Percentiles rank a stretch among this genome's conserved stretches.
These are phyloP conservation scores for Aspergillus hancockii DNA, from an alignment of 495 filamentous ascomycete species.

Conservation along the genomic window DNA sequence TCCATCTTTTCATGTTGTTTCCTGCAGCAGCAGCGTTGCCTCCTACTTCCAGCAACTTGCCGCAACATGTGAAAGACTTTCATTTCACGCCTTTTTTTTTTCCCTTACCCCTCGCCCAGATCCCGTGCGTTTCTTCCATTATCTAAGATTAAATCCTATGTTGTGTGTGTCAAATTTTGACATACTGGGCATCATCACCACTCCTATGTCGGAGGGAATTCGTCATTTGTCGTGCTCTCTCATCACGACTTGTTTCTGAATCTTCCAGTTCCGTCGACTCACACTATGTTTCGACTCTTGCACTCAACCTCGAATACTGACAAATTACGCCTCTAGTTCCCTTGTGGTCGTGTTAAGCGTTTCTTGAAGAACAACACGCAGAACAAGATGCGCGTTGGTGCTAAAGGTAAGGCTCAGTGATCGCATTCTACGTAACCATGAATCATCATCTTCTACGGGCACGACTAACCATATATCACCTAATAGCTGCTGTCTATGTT, in stretches of 20 bases:
- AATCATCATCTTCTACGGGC: neutral
- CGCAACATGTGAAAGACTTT: neutral
- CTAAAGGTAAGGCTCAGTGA: slow-evolving; percentile 62
- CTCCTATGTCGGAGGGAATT: neutral
- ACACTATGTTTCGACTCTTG: neutral
- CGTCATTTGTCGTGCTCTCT: neutral
- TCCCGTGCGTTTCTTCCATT: neutral
- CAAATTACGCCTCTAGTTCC: slow-evolving; percentile 64
- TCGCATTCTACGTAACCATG: slow-evolving; percentile 1
- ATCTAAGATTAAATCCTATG: neutral
- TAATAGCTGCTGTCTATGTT: slow-evolving; percentile 87
- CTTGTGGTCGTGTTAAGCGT: slow-evolving; percentile 99
- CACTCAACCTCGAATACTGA: neutral
- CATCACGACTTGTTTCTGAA: neutral
- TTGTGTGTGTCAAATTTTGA: neutral
- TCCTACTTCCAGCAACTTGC: slow-evolving; percentile 1
- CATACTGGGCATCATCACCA: neutral
- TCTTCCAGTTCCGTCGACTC: neutral
- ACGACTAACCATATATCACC: slow-evolving; percentile 13
- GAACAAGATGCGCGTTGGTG: slow-evolving; percentile 99
- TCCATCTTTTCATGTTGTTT: slow-evolving; percentile 11
- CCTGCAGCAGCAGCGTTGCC: slow-evolving; percentile 3
- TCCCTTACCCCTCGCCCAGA: neutral
- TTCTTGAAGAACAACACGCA: slow-evolving; percentile 99
- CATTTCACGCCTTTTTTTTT: neutral